Conservation (phyloP, 257 asterid genomes). For the Penstemon newberryi region DNA sequence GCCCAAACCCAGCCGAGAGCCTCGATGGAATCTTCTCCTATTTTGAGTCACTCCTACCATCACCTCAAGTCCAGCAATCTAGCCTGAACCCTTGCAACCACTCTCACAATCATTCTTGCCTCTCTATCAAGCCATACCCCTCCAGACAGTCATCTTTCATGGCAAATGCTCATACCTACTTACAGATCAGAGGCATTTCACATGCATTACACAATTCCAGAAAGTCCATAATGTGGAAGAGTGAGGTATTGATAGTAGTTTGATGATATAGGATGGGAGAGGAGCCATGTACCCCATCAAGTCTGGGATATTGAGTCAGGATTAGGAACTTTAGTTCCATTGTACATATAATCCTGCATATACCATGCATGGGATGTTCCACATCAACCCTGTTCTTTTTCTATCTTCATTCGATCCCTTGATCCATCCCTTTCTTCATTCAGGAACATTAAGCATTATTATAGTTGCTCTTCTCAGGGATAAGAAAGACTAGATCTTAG, state of each 20-base stretch:
- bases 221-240: not conserved
- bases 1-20: not conserved
- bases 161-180: not conserved
- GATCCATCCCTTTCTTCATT: not conserved
- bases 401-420: not conserved
- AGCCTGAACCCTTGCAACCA: not conserved
- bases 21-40: not conserved
- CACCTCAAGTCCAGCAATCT: not conserved
- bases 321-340: not conserved
- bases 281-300: not conserved
- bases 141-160: not conserved
- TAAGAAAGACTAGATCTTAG: not conserved
- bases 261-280: not conserved
- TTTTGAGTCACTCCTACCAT: not conserved
- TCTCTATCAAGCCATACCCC: constrained; percentile 3
- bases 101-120: not conserved
- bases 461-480: not conserved
- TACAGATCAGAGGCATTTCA: not conserved
- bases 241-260: not conserved
- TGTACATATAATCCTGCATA: not conserved
- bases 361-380: not conserved
- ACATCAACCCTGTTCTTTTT: not conserved
- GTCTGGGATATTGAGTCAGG: not conserved
- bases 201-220: not conserved
- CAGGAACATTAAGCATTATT: not conserved